Evolutionary conservation across 1,284 basidiomycete genomes (phyloP).

Genomic region (Melampsora larici-populina): DNA sequence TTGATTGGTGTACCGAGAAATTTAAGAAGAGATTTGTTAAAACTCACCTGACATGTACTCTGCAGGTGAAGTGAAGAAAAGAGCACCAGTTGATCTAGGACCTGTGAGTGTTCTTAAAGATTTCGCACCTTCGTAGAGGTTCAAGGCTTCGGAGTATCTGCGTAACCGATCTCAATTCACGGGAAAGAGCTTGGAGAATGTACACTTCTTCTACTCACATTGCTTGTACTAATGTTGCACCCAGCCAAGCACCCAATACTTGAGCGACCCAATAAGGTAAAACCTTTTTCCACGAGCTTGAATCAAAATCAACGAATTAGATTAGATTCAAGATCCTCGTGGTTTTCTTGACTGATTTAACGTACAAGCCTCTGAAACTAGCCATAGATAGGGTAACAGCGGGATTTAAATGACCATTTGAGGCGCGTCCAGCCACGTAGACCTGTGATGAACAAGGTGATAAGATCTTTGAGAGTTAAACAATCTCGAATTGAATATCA

Average conservation of each 20-base stretch:
- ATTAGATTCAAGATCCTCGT: neutral
- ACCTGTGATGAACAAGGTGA: neutral
- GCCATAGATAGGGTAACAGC: neutral
- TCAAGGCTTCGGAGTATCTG: slow-evolving; percentile 49
- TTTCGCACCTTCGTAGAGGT: slow-evolving; percentile 45
- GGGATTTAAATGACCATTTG: neutral
- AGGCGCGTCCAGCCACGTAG: neutral
- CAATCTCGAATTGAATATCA: neutral
- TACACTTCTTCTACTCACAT: slow-evolving; percentile 16
- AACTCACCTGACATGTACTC: neutral
- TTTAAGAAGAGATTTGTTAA: too few species aligned
- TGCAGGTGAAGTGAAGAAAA: neutral
- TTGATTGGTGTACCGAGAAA: too few species aligned
- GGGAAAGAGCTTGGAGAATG: slow-evolving; percentile 41
- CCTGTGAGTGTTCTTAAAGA: neutral
- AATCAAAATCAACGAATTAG: neutral
- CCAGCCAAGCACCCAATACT: slow-evolving; percentile 1
- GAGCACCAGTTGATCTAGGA: neutral
- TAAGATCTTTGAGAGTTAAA: neutral
- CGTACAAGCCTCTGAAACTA: neutral
- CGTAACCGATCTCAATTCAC: neutral
- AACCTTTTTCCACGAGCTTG: slow-evolving; percentile 2
- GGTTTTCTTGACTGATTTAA: neutral
- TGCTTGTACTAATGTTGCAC: neutral
- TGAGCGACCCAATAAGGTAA: slow-evolving; percentile 8